Evolutionary conservation across 2,329 filamentous ascomycete genomes (phyloP), one percentile per base, ranked within the genome.

Genomic region (Colletotrichum abscissum): DNA sequence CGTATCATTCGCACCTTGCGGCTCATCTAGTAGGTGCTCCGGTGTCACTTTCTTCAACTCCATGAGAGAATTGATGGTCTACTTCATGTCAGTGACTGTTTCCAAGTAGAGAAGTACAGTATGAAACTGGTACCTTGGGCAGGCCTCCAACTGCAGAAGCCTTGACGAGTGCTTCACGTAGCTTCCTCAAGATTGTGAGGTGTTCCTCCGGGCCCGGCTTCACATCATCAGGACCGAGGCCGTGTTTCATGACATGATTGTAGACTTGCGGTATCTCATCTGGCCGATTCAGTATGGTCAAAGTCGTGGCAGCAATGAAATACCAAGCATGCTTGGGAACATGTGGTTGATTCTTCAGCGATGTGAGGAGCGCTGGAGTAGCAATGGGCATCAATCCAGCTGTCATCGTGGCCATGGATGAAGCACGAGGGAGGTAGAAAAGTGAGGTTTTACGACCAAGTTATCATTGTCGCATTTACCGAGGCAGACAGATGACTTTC

Each of bases 131-230:
- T 79, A 88, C 87, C 83, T 86, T 88, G 8, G 87, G 87, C 60
- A 89, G 76, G 1, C 88, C 87, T 19, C 84, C 84, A 55, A 89
- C 82, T 2, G 85, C 83, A 14, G 84, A 82, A 8, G 82, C 81
- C 76, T 89, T 89, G 38, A 89, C 78, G 33, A 89, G 78, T 1
- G 86, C 86, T 77, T 89, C 87, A 26, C 87, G 80, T 72, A 88
- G 83, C 56, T 86, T 82, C 56, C 86, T 80, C 3, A 83, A 81
- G 60, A 88, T 84, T n/a, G 74, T 74, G 65, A 87, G 78, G 67
- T 85, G 81, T 69, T 86, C 84, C 16, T 83, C 81, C 11, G 77
- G 67, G 60, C 63, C 78, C 54, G 73, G 78, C n/a, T 74, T 76
- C 3, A 63, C 68, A 38, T 80, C 79, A 22, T 60, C 63, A 11